Evolutionary conservation across 441 rosid genomes (phyloP).

Genomic region (Adansonia grandidieri): DNA sequence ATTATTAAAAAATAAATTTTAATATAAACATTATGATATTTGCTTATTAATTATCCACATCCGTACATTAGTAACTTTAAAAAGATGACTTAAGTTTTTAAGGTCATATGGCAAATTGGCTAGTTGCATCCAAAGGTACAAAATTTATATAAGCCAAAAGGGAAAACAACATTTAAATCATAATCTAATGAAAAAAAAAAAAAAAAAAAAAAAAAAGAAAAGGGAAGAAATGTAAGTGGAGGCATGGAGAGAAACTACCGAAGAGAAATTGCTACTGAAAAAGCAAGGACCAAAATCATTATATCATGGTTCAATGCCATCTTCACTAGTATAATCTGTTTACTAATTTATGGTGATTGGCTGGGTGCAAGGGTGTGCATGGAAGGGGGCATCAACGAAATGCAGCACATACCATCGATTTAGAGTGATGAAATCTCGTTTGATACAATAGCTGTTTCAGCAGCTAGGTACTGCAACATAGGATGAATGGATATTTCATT

Average conservation of each 20-base stretch:
- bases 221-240: not conserved
- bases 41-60: no score
- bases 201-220: not conserved
- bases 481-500: not conserved
- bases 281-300: not conserved
- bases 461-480: not conserved
- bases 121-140: not conserved
- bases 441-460: not conserved
- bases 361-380: not conserved
- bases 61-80: not conserved
- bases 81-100: not conserved
- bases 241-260: not conserved
- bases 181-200: not conserved
- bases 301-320: constrained; percentile 8
- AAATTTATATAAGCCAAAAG: not conserved
- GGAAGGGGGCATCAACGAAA: not conserved
- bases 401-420: not conserved
- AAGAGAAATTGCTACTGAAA: not conserved
- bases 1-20: no score
- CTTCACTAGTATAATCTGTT: not conserved
- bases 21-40: no score
- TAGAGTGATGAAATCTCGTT: not conserved
- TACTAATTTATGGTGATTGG: not conserved
- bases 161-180: not conserved
- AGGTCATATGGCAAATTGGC: not conserved